Percentiles rank a stretch among this genome's conserved stretches.
phyloP scores from a whole-genome alignment of 305 asterid genomes.

The Solanum chacoense region DNA sequence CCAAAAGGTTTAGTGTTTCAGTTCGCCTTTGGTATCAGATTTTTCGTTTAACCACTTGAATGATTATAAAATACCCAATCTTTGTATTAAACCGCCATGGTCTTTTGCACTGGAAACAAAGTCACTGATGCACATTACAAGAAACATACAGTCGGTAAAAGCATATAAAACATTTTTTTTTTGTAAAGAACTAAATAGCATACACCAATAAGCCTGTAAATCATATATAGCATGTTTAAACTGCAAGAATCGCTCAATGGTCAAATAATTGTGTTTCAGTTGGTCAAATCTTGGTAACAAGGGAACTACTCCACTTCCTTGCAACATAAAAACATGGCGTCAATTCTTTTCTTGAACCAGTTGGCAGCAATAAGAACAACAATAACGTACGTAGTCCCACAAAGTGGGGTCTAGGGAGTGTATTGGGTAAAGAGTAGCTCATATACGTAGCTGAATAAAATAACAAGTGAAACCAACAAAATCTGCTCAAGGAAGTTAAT shows the following conservation, averaged over 20 bases:
- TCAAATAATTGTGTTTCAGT: not conserved
- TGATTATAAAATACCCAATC: not conserved
- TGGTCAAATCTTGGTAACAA: not conserved
- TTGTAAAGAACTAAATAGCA: not conserved
- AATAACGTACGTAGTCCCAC: not conserved
- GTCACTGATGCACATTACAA: not conserved
- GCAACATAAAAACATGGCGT: not conserved
- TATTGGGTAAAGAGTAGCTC: not conserved
- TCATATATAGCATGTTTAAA: not conserved
- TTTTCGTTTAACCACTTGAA: not conserved
- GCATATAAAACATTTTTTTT: not conserved
- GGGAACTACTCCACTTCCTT: not conserved
- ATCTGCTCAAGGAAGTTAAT: not conserved
- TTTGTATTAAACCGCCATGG: not conserved
- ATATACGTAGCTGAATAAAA: not conserved
- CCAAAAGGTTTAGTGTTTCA: not conserved
- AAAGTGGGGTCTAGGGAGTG: not conserved
- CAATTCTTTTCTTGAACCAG: not conserved
- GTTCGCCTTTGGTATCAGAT: not conserved
- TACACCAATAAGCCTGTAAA: not conserved
- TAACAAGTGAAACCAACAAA: not conserved
- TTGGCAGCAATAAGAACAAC: not conserved
- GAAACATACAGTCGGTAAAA: not conserved
- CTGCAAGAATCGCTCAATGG: not conserved
- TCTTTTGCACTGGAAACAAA: not conserved